These are phyloP conservation scores for Ceraceosorus guamensis DNA, from an alignment of 1,284 basidiomycete species.

Conservation along the genomic window DNA sequence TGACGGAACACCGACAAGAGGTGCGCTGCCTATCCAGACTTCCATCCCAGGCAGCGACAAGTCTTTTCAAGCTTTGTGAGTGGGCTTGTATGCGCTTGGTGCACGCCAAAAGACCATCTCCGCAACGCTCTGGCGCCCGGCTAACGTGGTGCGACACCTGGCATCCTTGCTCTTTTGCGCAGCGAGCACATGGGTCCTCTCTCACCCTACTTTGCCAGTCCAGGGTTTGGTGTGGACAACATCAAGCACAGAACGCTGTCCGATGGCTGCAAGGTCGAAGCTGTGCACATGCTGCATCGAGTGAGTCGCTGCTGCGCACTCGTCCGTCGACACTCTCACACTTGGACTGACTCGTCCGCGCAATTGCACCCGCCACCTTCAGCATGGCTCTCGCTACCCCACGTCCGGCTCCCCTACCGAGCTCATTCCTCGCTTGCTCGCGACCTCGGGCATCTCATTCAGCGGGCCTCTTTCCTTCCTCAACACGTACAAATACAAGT, in stretches of 20 bases:
- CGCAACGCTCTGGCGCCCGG: neutral
- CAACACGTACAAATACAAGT: conserved; percentile 30
- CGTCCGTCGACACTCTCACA: too few relatives aligned
- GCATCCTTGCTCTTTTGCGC: neutral
- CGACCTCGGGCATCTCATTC: conserved; percentile 16
- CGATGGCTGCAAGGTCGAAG: conserved; percentile 22
- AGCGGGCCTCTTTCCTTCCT: conserved; percentile 34
- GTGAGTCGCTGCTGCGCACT: too few relatives aligned
- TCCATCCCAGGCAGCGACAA: conserved; percentile 19
- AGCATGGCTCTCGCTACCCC: conserved; percentile 42
- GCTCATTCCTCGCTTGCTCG: conserved; percentile 4
- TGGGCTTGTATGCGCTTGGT: neutral
- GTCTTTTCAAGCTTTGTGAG: conserved; percentile 32
- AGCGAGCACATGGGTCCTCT: conserved; percentile 41
- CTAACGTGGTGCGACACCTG: neutral
- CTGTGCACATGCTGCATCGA: conserved; percentile 43
- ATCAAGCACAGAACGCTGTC: conserved; percentile 22
- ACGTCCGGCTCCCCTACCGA: conserved; percentile 7
- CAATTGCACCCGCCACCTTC: too few relatives aligned
- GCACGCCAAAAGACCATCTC: too few relatives aligned
- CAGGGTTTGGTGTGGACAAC: conserved; percentile 36
- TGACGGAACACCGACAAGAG: conserved; percentile 23
- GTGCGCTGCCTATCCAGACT: conserved; percentile 36
- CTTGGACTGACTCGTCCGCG: too few relatives aligned
- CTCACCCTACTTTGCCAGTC: conserved; percentile 38